Evolutionary conservation across 495 filamentous ascomycete genomes (phyloP).

Genomic region (Penicillium cinerascens): DNA sequence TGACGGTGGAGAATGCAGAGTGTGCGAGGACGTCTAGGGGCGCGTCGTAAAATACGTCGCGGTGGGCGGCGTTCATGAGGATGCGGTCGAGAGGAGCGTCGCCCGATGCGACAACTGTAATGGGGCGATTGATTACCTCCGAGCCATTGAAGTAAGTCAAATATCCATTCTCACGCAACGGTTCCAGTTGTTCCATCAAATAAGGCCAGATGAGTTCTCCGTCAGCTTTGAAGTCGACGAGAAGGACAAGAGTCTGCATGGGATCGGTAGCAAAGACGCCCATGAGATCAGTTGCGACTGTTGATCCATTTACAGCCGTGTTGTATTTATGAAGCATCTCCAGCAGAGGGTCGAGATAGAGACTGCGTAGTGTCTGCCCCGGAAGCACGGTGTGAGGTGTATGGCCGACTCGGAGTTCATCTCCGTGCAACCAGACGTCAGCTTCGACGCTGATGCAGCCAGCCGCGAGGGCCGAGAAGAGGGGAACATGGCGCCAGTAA

Average conservation of each 20-base stretch:
- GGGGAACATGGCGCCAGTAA: constrained; percentile 56
- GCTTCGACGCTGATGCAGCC: constrained; percentile 66
- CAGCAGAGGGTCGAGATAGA: constrained; percentile 65
- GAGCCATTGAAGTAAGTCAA: constrained; percentile 55
- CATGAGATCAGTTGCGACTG: constrained; percentile 13
- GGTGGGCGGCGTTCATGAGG: constrained; percentile 42
- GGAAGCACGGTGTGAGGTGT: constrained; percentile 4
- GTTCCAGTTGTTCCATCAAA: constrained; percentile 45
- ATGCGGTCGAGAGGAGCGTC: constrained; percentile 49
- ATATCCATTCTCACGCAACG: constrained; percentile 55
- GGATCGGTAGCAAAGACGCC: constrained; percentile 57
- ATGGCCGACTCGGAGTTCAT: constrained; percentile 52
- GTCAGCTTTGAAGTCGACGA: constrained; percentile 38
- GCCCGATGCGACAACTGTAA: constrained; percentile 72
- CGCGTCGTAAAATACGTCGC: constrained; percentile 70
- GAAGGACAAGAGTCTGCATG: constrained; percentile 23
- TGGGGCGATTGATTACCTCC: constrained; percentile 39
- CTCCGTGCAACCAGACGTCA: constrained; percentile 63
- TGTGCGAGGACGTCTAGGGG: constrained; percentile 47
- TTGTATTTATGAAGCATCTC: constrained; percentile 21
- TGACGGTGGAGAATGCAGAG: background rate
- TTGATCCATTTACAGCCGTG: background rate
- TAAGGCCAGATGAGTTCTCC: constrained; percentile 43
- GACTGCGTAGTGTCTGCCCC: constrained; percentile 40
- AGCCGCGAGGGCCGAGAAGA: constrained; percentile 49